A percentile compares a stretch with the other conserved stretches of the same genome.
Conservation (phyloP, 768 basidiomycete species). For the Tubosaeta sp. region DNA sequence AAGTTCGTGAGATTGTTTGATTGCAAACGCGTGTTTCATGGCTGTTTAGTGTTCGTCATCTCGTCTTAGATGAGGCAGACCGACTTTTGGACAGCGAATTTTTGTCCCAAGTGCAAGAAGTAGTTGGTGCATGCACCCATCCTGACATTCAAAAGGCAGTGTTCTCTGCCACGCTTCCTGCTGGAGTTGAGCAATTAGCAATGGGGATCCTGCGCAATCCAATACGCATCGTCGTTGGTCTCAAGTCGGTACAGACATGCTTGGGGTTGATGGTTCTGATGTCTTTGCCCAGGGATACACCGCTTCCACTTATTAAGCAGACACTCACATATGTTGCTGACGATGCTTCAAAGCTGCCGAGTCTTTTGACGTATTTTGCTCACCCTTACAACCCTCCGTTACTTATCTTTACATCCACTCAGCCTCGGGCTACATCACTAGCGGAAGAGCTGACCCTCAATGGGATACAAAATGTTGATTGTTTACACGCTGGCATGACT, state of each 20-base stretch:
- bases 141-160: conserved; percentile 76
- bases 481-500: conserved; percentile 86
- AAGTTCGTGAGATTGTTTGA: conserved; percentile 51
- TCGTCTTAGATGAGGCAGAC: conserved; percentile 89
- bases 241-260: conserved; percentile 61
- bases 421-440: conserved; percentile 76
- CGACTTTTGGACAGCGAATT: conserved; percentile 89
- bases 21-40: conserved; percentile 5
- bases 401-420: conserved; percentile 87
- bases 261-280: conserved; percentile 12
- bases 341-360: conserved; percentile 91
- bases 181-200: conserved; percentile 80
- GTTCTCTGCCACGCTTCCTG: conserved; percentile 93
- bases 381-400: conserved; percentile 87
- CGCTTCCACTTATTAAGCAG: conserved; percentile 86
- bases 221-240: conserved; percentile 90
- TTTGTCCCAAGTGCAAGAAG: conserved; percentile 81
- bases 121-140: conserved; percentile 72
- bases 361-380: conserved; percentile 73
- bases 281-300: conserved; percentile 68
- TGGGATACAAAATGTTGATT: conserved; percentile 77
- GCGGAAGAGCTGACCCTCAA: conserved; percentile 79
- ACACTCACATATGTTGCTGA: conserved; percentile 88
- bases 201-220: conserved; percentile 82
- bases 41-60: conserved; percentile 66